phyloP scores from a whole-genome alignment of 345 rosid genomes.

The Nasturtium officinale region DNA sequence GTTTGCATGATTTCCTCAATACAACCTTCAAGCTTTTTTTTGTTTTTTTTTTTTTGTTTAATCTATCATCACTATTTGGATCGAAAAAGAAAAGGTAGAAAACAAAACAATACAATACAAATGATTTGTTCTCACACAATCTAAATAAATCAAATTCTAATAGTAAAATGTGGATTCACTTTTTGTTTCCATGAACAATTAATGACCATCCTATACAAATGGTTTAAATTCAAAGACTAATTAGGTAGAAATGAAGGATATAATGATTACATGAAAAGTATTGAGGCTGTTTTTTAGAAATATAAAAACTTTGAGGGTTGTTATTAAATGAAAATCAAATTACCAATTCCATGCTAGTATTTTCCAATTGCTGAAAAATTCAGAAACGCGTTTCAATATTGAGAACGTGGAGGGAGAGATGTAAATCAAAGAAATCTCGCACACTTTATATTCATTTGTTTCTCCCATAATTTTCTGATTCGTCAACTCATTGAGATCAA shows the following conservation, averaged over 20 bases:
- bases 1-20: background rate
- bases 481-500: slow-evolving; percentile 17
- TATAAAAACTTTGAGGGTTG: background rate
- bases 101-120: background rate
- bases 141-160: background rate
- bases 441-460: slow-evolving; percentile 1
- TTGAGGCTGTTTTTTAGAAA: background rate
- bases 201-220: background rate
- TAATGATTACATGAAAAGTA: no score
- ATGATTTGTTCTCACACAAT: background rate
- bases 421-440: background rate
- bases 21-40: background rate
- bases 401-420: slow-evolving; percentile 25
- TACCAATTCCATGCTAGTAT: background rate
- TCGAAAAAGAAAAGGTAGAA: no score
- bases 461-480: background rate
- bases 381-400: slow-evolving; percentile 40
- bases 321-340: background rate
- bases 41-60: background rate
- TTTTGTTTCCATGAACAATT: background rate
- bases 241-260: no score
- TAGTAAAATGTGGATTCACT: background rate
- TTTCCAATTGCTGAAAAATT: slow-evolving; percentile 21
- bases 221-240: background rate
- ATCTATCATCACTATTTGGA: background rate